Base-by-base conservation (phyloP, 1,284 basidiomycete genomes). In the Cutaneotrichosporon sp. region DNA sequence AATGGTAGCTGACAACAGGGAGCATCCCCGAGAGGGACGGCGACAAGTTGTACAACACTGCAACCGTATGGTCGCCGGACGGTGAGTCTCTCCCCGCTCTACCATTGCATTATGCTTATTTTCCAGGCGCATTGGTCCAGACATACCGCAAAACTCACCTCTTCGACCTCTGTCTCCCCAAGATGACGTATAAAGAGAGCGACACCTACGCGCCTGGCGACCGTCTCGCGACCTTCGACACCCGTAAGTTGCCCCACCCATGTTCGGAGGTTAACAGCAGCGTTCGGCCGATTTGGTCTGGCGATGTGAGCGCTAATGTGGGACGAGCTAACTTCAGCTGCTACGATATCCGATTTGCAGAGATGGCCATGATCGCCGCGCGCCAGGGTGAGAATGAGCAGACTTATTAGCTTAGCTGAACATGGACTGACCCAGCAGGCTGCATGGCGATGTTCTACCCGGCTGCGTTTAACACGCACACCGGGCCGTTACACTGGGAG, bases 141-240 rank as follows among this genome's bases (percentile, higher is more conserved):
- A 81, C 81, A 22, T 88, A 93, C 68, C 83, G 91, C 52, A 94
- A 96, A 71, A 80, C 94, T 1, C 91, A 96, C 66, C 77, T 96
- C 5, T 96, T 96, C 68, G 91, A 96, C 69, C 93, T 96, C 52
- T 88, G 94, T 68, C 90, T 93, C 45, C 89, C 89, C 16, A 86
- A 90, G 71, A 93, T 96, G 72, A 90, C 77, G 9, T 94, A 96
- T 81, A 90, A 90, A 78, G 90, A 86, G 54, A 60, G 74, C 60
- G 51, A 25, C 35, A 41, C 46, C 25, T 59, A 96, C 44, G 86
- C 85, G 0, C 85, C 82, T 7, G 92, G 91, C 14, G 80, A 75
- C 19, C 79, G 79, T 1, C 72, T 84, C 50, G 90, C 86, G 55
- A 82, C 81, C 49, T 89, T 96, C 65, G 90, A 96, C 64, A 94